Evolutionary conservation across 192 early-diverging fungal species (phyloP).

Genomic region (Piromyces sp.): DNA sequence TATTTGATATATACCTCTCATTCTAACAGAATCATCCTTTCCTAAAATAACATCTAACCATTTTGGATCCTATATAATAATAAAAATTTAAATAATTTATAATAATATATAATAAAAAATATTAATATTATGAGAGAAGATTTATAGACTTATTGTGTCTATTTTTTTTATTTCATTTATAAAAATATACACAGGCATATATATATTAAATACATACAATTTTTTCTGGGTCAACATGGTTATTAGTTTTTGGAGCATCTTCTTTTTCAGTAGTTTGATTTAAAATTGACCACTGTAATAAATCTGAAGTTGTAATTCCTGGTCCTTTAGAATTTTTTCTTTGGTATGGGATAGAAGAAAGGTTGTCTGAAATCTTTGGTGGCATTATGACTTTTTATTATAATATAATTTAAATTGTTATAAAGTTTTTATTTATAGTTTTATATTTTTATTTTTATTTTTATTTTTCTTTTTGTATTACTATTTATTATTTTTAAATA

Average conservation of each 20-base stretch:
- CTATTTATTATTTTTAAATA: no score
- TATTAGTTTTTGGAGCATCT: slow-evolving; percentile 25
- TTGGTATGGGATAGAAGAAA: not conserved
- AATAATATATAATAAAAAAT: no score
- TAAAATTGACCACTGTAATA: slow-evolving; percentile 68
- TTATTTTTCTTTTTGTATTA: no score
- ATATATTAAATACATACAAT: not conserved
- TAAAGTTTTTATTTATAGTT: not conserved
- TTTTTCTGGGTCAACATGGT: not conserved
- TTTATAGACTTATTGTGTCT: no score
- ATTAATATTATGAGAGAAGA: no score
- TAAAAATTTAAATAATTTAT: not conserved
- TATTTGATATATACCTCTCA: slow-evolving; percentile 42
- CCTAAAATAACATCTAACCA: slow-evolving; percentile 86
- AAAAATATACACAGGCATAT: no score
- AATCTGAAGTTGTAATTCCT: slow-evolving; percentile 19
- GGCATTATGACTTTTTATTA: not conserved
- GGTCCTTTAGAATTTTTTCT: not conserved
- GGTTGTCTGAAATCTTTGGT: not conserved
- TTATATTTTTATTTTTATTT: no score
- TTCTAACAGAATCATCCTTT: slow-evolving; percentile 67
- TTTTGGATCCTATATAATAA: slow-evolving; percentile 44
- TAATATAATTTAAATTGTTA: not conserved
- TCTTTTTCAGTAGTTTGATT: slow-evolving; percentile 58
- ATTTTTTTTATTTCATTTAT: no score